phyloP scores from a whole-genome alignment of 2,329 filamentous ascomycete species.

The Fusarium verticillioides region DNA sequence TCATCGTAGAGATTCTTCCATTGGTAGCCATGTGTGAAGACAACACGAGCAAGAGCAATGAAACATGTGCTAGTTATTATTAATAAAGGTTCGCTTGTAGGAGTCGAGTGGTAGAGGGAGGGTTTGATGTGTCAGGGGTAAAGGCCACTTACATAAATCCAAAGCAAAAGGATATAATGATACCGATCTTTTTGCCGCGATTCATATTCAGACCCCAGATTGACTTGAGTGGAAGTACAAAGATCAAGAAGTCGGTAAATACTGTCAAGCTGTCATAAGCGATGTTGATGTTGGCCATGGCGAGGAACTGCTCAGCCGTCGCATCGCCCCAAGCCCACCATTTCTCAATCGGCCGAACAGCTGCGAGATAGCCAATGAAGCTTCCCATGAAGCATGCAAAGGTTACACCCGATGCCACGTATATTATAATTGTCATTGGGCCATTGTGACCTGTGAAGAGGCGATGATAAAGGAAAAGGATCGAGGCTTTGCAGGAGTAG shows the following conservation, averaged over 20 bases:
- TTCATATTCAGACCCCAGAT: constrained; percentile 16
- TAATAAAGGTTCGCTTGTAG: rapidly evolving
- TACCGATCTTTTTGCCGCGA: constrained; percentile 6
- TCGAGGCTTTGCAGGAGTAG: constrained; percentile 5
- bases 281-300: constrained; percentile 6
- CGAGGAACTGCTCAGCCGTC: constrained; percentile 2
- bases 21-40: constrained; percentile 8
- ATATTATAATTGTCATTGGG: constrained; percentile 1
- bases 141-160: not conserved
- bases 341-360: not conserved
- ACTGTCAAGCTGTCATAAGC: constrained; percentile 9
- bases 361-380: not conserved
- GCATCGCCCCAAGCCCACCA: constrained; percentile 23
- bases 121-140: too few species aligned
- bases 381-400: constrained; percentile 10
- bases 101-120: not conserved
- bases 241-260: constrained; percentile 13
- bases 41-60: not conserved
- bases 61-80: not conserved
- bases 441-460: constrained; percentile 12
- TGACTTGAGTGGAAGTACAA: constrained; percentile 4
- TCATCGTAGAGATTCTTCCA: constrained; percentile 15
- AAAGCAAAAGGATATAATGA: constrained; percentile 5
- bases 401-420: not conserved
- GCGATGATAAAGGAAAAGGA: constrained; percentile 7